Percentiles rank a stretch among this genome's conserved stretches.
Evolutionary conservation across 140 eudicot genomes (phyloP).

Genomic region (Senecio squalidus): DNA sequence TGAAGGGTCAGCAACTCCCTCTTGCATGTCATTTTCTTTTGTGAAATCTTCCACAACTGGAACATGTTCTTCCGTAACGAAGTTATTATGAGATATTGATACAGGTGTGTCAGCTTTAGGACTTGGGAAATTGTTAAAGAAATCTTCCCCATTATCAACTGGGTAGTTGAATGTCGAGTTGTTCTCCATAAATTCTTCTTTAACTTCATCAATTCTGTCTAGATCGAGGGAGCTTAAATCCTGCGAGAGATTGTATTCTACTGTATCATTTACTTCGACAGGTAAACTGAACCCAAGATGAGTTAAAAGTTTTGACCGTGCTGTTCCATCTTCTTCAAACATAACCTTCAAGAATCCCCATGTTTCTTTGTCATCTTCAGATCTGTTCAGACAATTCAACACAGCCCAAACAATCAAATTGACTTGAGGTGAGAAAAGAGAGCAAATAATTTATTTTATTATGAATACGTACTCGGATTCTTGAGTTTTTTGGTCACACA

Average conservation of each 20-base stretch:
- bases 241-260: slow-evolving; percentile 43
- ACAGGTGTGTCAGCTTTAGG: slow-evolving; percentile 83
- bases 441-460: background rate
- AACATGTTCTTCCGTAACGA: slow-evolving; percentile 28
- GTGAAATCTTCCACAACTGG: slow-evolving; percentile 36
- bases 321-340: slow-evolving; percentile 93
- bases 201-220: slow-evolving; percentile 33
- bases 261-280: slow-evolving; percentile 38
- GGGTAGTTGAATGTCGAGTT: slow-evolving; percentile 34
- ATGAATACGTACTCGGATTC: slow-evolving; percentile 72
- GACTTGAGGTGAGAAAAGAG: background rate
- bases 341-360: slow-evolving; percentile 98
- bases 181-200: slow-evolving; percentile 31
- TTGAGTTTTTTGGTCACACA: slow-evolving; percentile 78
- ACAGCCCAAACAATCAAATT: background rate
- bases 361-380: slow-evolving; percentile 82
- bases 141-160: slow-evolving; percentile 84
- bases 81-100: slow-evolving; percentile 46
- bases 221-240: slow-evolving; percentile 43
- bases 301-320: slow-evolving; percentile 75
- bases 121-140: slow-evolving; percentile 90
- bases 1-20: slow-evolving; percentile 50
- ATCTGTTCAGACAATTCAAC: slow-evolving; percentile 38
- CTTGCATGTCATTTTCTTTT: slow-evolving; percentile 45
- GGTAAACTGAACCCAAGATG: slow-evolving; percentile 87